Evolutionary conservation across 176 grass and related monocot species (phyloP).

Genomic region (Cocos nucifera): DNA sequence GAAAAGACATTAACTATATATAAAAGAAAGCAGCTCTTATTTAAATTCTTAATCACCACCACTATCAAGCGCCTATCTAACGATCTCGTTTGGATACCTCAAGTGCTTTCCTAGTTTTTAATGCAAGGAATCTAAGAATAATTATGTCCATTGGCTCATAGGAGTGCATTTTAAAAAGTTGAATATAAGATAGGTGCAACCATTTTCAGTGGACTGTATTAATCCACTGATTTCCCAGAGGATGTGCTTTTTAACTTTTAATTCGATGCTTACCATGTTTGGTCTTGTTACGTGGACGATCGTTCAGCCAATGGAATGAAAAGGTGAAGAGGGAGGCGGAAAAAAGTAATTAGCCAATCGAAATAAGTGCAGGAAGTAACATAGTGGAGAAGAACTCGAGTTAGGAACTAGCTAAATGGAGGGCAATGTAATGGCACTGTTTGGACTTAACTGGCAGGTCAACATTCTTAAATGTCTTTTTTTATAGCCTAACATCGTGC

Average conservation of each 20-base stretch:
- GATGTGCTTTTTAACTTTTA: constrained; percentile 1
- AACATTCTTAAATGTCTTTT: constrained; percentile 40
- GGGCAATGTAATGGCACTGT: constrained; percentile 6
- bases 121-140: not conserved
- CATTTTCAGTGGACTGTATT: not conserved
- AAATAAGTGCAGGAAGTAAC: not conserved
- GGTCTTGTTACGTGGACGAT: not conserved
- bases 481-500: not conserved
- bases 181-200: not conserved
- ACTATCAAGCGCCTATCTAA: not conserved
- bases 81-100: not conserved
- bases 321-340: not conserved
- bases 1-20: constrained; percentile 38
- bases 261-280: constrained; percentile 2
- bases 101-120: not conserved
- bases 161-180: not conserved
- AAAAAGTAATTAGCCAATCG: not conserved
- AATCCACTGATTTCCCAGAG: not conserved
- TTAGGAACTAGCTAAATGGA: not conserved
- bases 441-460: constrained; percentile 39
- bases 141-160: not conserved
- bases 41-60: not conserved
- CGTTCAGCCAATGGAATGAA: not conserved
- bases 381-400: not conserved
- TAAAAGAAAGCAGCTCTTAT: constrained; percentile 42